These are phyloP conservation scores for Halophytophthora polymorphica DNA, from an alignment of 352 stramenopile genomes.

Conservation along the genomic window DNA sequence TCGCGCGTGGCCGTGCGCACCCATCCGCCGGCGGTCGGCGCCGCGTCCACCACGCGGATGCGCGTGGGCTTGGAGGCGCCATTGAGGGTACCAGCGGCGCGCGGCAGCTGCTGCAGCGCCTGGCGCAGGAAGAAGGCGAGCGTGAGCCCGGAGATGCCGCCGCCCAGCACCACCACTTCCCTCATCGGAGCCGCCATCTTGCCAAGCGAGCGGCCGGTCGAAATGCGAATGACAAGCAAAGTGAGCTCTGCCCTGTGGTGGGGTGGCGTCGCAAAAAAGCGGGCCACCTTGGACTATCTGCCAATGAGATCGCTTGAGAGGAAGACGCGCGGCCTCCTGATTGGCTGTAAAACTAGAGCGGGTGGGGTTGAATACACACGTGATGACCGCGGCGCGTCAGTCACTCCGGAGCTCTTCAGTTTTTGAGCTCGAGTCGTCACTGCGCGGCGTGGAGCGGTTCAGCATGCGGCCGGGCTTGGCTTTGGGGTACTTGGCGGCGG, in stretches of 20 bases:
- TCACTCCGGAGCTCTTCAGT: too few relatives aligned
- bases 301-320: too few relatives aligned
- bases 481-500: constrained; percentile 16
- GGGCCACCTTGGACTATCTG: too few relatives aligned
- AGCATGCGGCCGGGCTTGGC: constrained; percentile 4
- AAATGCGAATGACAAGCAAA: background rate
- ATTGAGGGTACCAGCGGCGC: constrained; percentile 4
- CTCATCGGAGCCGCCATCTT: constrained; percentile 20
- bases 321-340: too few relatives aligned
- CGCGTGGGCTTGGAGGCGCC: constrained; percentile 22
- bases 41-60: constrained; percentile 74
- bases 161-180: constrained; percentile 79
- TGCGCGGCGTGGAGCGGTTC: too few relatives aligned
- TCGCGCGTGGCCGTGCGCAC: constrained; percentile 54
- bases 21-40: constrained; percentile 54
- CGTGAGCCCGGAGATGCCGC: constrained; percentile 76
- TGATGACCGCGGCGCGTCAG: too few relatives aligned
- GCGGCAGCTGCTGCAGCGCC: constrained; percentile 23
- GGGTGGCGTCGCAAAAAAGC: background rate
- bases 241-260: background rate
- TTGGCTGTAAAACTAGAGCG: too few relatives aligned
- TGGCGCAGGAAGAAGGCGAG: constrained; percentile 76
- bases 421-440: too few relatives aligned
- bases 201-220: too few relatives aligned
- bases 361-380: too few relatives aligned